A percentile compares a stretch with the other conserved stretches of the same genome.
Conservation (phyloP, 805 yeast species). For the Candida pseudofarinosa region DNA sequence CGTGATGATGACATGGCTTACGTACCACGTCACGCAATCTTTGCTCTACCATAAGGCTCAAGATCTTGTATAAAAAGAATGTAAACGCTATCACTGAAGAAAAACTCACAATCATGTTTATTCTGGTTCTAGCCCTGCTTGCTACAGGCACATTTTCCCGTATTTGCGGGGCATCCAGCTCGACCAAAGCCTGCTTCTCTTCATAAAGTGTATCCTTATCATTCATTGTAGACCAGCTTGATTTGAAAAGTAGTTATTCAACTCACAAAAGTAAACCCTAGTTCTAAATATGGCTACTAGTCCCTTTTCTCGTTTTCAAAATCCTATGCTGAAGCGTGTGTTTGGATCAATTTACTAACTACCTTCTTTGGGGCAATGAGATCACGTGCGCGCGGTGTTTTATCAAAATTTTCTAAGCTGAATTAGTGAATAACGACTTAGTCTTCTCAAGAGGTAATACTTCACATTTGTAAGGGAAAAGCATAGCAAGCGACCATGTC, state of each 20-base stretch:
- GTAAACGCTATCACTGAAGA: no score
- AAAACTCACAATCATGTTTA: background rate
- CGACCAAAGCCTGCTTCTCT: background rate
- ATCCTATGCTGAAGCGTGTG: background rate
- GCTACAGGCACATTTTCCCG: background rate
- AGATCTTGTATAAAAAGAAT: no score
- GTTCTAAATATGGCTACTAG: background rate
- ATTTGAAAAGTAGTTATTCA: no score
- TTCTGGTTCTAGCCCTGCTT: background rate
- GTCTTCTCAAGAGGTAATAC: background rate
- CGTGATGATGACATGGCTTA: background rate
- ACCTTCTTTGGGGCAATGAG: background rate
- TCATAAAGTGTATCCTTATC: background rate
- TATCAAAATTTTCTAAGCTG: constrained; percentile 2
- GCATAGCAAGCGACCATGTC: constrained; percentile 22
- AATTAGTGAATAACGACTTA: background rate
- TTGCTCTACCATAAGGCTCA: no score
- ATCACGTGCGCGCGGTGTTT: background rate
- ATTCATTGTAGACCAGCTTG: background rate
- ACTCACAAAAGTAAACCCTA: no score
- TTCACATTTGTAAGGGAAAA: background rate
- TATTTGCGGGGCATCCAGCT: background rate
- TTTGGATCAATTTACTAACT: background rate
- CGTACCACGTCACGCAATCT: no score
- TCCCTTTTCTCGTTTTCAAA: background rate